Base-by-base conservation (phyloP, 2,329 filamentous ascomycete genomes). In the Anthostomella pinea region DNA sequence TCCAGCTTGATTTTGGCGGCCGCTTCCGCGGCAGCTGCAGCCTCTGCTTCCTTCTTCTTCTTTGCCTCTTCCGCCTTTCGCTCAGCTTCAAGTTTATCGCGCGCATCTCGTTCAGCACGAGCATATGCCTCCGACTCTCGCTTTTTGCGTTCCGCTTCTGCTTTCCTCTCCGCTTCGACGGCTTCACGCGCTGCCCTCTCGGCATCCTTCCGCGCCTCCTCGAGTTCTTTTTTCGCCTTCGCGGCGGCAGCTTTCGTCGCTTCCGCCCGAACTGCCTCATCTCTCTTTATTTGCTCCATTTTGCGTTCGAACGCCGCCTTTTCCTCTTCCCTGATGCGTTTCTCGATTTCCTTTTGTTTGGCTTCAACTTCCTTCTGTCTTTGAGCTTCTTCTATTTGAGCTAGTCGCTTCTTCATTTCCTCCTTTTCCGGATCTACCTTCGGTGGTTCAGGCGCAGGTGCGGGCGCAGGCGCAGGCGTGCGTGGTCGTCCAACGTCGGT, bases 321-420 rank as follows among this genome's bases (percentile, higher is more conserved):
- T 6, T 72, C 66, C 33, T 75, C 70, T 26, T 56, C 52, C 19
- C 67, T 64, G 16, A 65, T 72, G 45, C 67, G 63, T 8, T 60
- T 62, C 42, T 75, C 70, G 1, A 68, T 44, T 32, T 70, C 67
- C 4, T 59, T 60, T 38, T 68, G 63, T 49, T 61, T 67, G 21
- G 69, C 66, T 8, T 64, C 66, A 8, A 68, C 68, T 34, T 70
- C 71, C 41, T 63, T 65, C 44, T 60, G 64, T 19, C 67, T 68
- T 38, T 71, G 62, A 19, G 67, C 67, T 4, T 59, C 63, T 43
- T 76, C 68, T 27, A 76, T 66, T 8, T 64, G 62, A 9, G 70
- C 68, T 11, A 86, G 60, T 49, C 83, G 73, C 44, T 77, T 71
- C 43, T 82, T 73, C 38, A 83, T 71, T n/a, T 68, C 67, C 44